Conservation (phyloP, 2,329 filamentous ascomycete genomes). For the Cyphellophora europaea region DNA sequence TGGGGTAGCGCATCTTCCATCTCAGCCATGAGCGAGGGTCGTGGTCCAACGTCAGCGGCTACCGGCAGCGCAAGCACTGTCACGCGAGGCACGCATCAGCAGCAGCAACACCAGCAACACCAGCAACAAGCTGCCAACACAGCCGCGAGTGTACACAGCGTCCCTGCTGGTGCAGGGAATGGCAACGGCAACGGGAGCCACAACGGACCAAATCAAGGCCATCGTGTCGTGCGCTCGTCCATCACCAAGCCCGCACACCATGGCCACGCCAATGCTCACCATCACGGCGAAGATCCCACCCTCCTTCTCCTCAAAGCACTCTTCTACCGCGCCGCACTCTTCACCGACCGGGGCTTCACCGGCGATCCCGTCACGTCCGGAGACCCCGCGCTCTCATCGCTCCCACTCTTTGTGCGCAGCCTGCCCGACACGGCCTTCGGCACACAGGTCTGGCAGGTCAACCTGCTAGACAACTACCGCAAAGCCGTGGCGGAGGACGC, state of each 20-base stretch:
- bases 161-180: background rate
- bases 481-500: slow-evolving; percentile 67
- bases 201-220: background rate
- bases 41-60: too few relatives aligned
- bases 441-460: slow-evolving; percentile 56
- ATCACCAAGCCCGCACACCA: slow-evolving; percentile 3
- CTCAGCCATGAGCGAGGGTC: too few relatives aligned
- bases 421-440: slow-evolving; percentile 74
- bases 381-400: slow-evolving; percentile 51
- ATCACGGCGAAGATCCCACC: slow-evolving; percentile 58
- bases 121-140: background rate
- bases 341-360: slow-evolving; percentile 14
- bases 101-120: too few relatives aligned
- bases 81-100: background rate
- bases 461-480: slow-evolving; percentile 70
- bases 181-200: background rate
- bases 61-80: background rate
- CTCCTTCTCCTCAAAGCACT: slow-evolving; percentile 69
- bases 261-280: slow-evolving; percentile 4
- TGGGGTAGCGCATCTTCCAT: slow-evolving; percentile 1
- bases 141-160: background rate
- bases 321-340: slow-evolving; percentile 66
- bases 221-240: slow-evolving; percentile 1
- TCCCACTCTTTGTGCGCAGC: slow-evolving; percentile 68
- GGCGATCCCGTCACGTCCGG: slow-evolving; percentile 5